Evolutionary conservation across 371 early-diverging fungal species (phyloP), one percentile per base, ranked within the genome.

Genomic region (Blyttiomyces sp.): DNA sequence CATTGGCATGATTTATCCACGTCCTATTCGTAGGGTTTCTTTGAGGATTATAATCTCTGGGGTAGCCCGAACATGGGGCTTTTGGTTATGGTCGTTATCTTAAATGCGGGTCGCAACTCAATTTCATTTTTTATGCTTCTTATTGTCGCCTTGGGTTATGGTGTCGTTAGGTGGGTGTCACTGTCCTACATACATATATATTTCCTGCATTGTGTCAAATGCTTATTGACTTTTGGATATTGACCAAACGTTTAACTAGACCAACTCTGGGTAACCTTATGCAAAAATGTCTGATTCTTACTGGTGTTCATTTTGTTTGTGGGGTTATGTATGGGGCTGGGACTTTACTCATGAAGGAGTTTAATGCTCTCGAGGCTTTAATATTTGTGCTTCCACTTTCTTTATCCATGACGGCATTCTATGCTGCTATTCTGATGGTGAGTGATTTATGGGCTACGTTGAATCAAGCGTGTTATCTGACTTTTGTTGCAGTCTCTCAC

Each of bases 101-200:
- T 96, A 35, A 93, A 92, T 70, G 89, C 96, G 17, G 95, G 86
- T 2, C 80, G 96, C 49, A 94, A 88, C 69, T 91, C 91, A 60
- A 72, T 94, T 59, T 93, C 96, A 2, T 91, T 97, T 71, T 96
- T 95, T 59, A 90, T 97, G 88, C 78, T 97, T 6, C 74, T 96
- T 33, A 90, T 97, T 46, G 96, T 97, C 2, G 84, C 90, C 19
- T 84, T 97, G 68, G 98, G 98, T 9, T 97, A 93, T 68, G 94
- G 98, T 52, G 95, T 97, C 33, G 89, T 93, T 49, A 88, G 84
- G 89, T 89, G 51, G 78, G 54, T 1, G 43, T 43, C 26, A 9
- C 19, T 7, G 11, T 24, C 13, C 24, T 30, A 36, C 26, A 36
- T 33, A 59, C 13, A 7, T 3, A 46, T 16, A 31, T 3, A 28